Evolutionary conservation across 805 yeast genomes (phyloP).

Genomic region (Priceomyces castillae): DNA sequence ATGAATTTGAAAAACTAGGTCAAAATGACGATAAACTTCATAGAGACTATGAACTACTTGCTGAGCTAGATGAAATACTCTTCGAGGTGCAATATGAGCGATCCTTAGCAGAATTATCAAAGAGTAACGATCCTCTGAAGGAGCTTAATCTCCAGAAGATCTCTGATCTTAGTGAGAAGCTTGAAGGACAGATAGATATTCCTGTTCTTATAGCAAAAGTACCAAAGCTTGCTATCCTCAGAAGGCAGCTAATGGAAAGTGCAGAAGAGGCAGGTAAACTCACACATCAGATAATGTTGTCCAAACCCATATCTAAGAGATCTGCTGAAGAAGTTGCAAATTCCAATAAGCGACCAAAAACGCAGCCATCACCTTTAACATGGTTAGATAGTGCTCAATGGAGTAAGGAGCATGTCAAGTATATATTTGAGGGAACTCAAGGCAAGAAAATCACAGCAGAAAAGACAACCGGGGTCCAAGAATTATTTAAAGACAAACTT

Average conservation of each 20-base stretch:
- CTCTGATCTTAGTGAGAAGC: not conserved
- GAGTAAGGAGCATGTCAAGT: conserved; percentile 17
- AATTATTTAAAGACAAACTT: conserved; percentile 11
- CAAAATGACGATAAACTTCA: conserved; percentile 9
- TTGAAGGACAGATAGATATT: conserved; percentile 24
- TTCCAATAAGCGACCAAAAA: not conserved
- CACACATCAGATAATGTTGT: conserved; percentile 9
- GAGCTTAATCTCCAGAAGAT: not conserved
- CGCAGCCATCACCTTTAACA: not conserved
- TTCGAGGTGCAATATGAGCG: conserved; percentile 24
- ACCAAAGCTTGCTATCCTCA: conserved; percentile 24
- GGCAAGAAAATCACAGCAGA: conserved; percentile 8
- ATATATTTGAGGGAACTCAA: conserved; percentile 9
- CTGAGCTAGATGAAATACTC: conserved; percentile 26
- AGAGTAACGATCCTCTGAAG: conserved; percentile 1
- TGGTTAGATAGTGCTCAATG: conserved; percentile 14
- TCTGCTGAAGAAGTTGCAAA: conserved; percentile 1
- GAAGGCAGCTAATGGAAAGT: conserved; percentile 28
- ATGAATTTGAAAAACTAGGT: not conserved
- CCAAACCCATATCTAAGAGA: conserved; percentile 4
- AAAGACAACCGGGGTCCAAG: conserved; percentile 10
- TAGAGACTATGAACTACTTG: conserved; percentile 15
- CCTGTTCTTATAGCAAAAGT: conserved; percentile 18
- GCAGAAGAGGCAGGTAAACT: conserved; percentile 32
- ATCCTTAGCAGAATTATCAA: conserved; percentile 22